Conservation (phyloP, 805 yeast species). For the Starmerella ratchasimensis region DNA sequence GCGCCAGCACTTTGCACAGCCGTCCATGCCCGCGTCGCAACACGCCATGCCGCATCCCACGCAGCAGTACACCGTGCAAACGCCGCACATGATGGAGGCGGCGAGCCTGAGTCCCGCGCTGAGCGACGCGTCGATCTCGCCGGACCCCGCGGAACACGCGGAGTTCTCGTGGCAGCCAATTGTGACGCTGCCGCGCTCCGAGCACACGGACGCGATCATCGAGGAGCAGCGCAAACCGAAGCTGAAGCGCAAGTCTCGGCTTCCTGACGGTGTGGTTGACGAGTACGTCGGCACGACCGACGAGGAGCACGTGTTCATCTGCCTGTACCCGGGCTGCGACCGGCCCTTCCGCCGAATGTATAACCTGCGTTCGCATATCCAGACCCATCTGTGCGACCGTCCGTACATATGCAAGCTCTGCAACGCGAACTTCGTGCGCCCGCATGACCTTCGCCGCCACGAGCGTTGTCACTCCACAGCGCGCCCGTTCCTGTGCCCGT, state of each 20-base stretch:
- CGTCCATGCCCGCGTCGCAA: not conserved
- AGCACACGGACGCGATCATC: conserved; percentile 25
- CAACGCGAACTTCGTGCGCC: conserved; percentile 78
- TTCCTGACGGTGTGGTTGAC: conserved; percentile 85
- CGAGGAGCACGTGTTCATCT: conserved; percentile 52
- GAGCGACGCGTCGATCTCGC: conserved; percentile 15
- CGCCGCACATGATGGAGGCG: too few relatives aligned
- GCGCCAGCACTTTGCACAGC: not conserved
- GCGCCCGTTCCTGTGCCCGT: conserved; percentile 56
- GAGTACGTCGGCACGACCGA: conserved; percentile 71
- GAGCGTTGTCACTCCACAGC: conserved; percentile 71
- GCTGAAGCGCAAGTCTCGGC: conserved; percentile 38
- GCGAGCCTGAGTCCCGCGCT: conserved; percentile 14
- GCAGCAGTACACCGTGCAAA: not conserved
- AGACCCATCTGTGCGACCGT: conserved; percentile 87
- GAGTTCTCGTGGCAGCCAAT: conserved; percentile 27
- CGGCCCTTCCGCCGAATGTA: conserved; percentile 78
- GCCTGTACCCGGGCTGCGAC: conserved; percentile 65
- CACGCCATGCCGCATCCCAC: too few relatives aligned
- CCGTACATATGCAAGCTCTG: conserved; percentile 75
- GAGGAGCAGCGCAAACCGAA: conserved; percentile 26
- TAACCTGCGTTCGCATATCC: conserved; percentile 88
- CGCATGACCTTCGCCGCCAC: conserved; percentile 87
- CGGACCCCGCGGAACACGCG: conserved; percentile 10
- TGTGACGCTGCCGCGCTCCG: conserved; percentile 25